Evolutionary conservation across 192 early-diverging fungal species (phyloP), one percentile per base, ranked within the genome.

Genomic region (Mortierella antarctica): DNA sequence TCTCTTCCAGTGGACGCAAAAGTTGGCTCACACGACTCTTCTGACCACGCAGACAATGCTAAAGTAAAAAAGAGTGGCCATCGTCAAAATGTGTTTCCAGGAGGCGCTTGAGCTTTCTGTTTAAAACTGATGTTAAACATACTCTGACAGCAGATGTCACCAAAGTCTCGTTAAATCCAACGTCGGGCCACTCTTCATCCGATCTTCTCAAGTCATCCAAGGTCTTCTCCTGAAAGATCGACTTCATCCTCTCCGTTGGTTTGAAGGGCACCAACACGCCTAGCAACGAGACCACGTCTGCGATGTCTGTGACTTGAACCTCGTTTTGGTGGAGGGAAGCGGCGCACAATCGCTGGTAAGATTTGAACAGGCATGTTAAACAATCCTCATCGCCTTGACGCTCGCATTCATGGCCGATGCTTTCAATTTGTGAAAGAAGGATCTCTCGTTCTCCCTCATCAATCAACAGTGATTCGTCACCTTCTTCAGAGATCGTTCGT

Each of bases 1-100:
- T 65, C 63, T 65, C 63, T 55, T 65, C 51, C 51, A 65, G 63
- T 54, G 63, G 63, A 42, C 63, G 63, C 63, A 65, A 65, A 65
- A 65, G 51, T 54, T 55, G 51, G 48, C 63, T 50, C 63, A 54
- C 52, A 65, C 51, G 63, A 23, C 63, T 48, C 39, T 65, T 65
- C 51, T 65, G 51, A 65, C 51, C 63, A 65, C 51, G 63, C 63
- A 65, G 52, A 54, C 63, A 65, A 55, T 65, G 51, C 63, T 65
- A 65, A 52, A 65, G 54, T 52, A 65, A 65, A 65, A 54, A 53
- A 54, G 15, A 44, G 42, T 50, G 45, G 15, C 17, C 54, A 54
- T 55, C 41, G 40, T 55, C 6, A 54, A n/a, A 0, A 55, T 52
- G 52, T 65, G 64, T 55, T 55, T 21, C 21, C 42, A 65, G 31